Evolutionary conservation across 306 rosid species (phyloP).

Genomic region (Neltuma alba): DNA sequence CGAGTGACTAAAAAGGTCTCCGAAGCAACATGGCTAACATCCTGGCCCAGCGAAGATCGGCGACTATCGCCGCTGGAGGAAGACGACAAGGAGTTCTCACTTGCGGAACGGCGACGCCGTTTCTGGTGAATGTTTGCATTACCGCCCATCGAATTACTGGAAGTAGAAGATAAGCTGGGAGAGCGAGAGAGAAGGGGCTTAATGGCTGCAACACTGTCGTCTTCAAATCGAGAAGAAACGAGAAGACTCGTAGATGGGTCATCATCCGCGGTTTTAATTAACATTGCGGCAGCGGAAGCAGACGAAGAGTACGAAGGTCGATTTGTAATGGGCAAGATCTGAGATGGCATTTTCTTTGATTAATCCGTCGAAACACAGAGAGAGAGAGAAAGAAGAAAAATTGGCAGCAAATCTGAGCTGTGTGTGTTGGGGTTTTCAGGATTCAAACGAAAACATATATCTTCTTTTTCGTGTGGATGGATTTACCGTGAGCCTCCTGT

Average conservation of each 20-base stretch:
- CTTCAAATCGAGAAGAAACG: slow-evolving; percentile 46
- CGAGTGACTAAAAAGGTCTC: slow-evolving; percentile 69
- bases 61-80: slow-evolving; percentile 19
- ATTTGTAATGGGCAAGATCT: slow-evolving; percentile 54
- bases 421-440: not conserved
- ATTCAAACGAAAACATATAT: not conserved
- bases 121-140: slow-evolving; percentile 44
- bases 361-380: not conserved
- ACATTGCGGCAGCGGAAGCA: slow-evolving; percentile 18
- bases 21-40: slow-evolving; percentile 60
- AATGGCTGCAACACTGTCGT: slow-evolving; percentile 31
- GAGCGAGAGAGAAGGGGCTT: slow-evolving; percentile 57
- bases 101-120: slow-evolving; percentile 66
- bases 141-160: not conserved
- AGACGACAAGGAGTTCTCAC: slow-evolving; percentile 55
- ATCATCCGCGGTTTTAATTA: slow-evolving; percentile 37
- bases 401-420: slow-evolving; percentile 21
- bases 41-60: slow-evolving; percentile 42
- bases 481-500: not conserved
- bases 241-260: slow-evolving; percentile 54
- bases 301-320: slow-evolving; percentile 2
- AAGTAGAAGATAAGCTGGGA: slow-evolving; percentile 47
- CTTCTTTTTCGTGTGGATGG: not conserved
- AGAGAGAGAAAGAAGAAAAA: slow-evolving; percentile 4
- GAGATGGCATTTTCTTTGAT: slow-evolving; percentile 62